These are phyloP conservation scores for Populus tomentosa DNA, from an alignment of 441 rosid species.

Conservation along the genomic window DNA sequence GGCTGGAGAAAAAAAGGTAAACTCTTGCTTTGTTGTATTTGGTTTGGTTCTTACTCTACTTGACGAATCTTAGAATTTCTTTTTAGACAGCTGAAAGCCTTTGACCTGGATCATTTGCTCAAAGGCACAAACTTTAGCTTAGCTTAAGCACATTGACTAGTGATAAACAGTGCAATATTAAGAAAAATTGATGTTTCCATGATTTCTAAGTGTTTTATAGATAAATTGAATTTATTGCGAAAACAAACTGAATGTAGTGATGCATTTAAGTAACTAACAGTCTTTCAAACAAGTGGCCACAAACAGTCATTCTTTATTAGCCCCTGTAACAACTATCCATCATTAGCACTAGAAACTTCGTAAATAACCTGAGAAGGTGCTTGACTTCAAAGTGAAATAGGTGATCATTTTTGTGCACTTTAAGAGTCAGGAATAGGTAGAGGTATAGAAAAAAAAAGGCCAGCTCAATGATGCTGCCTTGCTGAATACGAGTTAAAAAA, in stretches of 20 bases:
- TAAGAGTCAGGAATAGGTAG: not conserved
- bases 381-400: not conserved
- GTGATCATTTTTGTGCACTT: not conserved
- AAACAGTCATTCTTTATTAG: not conserved
- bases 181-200: not conserved
- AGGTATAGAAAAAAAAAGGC: not conserved
- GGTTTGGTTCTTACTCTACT: not conserved
- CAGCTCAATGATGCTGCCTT: constrained; percentile 3
- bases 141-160: not conserved
- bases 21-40: not conserved
- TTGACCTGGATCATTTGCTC: not conserved
- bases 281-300: not conserved
- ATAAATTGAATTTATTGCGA: not conserved
- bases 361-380: not conserved
- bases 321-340: not conserved
- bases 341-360: not conserved
- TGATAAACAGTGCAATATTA: not conserved
- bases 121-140: not conserved
- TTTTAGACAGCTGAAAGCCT: not conserved
- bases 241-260: not conserved
- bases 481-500: not conserved
- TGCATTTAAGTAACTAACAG: not conserved
- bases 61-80: not conserved
- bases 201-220: not conserved
- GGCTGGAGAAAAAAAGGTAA: too few species aligned